phyloP scores from a whole-genome alignment of 2,329 filamentous ascomycete genomes.

The Knufia petricola region DNA sequence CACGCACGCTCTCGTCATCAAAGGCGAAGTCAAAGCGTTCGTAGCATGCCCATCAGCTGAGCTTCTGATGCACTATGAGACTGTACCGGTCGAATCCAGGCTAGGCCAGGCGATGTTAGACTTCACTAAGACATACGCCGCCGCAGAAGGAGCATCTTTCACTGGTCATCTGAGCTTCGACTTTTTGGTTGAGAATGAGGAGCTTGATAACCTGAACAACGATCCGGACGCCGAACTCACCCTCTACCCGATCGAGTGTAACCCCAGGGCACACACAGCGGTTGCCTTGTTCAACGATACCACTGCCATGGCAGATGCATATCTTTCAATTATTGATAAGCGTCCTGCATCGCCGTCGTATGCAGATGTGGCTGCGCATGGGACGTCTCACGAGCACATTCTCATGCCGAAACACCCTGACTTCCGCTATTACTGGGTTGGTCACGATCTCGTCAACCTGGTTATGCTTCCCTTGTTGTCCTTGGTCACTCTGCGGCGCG shows the following conservation, averaged over 20 bases:
- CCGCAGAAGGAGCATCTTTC: constrained; percentile 39
- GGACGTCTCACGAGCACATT: not conserved
- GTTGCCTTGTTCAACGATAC: constrained; percentile 48
- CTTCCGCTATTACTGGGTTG: constrained; percentile 53
- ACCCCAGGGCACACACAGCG: constrained; percentile 60
- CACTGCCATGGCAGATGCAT: constrained; percentile 38
- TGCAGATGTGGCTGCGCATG: constrained; percentile 3
- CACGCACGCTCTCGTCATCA: constrained; percentile 60
- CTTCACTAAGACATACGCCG: constrained; percentile 53
- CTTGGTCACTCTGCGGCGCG: constrained; percentile 25
- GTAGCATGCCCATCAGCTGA: constrained; percentile 55
- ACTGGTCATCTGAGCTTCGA: constrained; percentile 67
- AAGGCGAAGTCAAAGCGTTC: constrained; percentile 55
- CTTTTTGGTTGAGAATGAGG: constrained; percentile 51
- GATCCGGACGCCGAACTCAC: constrained; percentile 12
- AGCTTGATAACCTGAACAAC: constrained; percentile 23
- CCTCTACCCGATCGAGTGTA: constrained; percentile 62
- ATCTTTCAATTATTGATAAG: constrained; percentile 39
- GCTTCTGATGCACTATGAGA: constrained; percentile 56
- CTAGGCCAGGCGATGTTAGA: constrained; percentile 52
- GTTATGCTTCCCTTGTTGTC: constrained; percentile 41
- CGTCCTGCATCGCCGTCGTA: constrained; percentile 11
- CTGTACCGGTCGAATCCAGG: constrained; percentile 45
- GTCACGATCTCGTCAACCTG: constrained; percentile 51
- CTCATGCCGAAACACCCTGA: constrained; percentile 3